These are phyloP conservation scores for Collybiopsis confluens DNA, from an alignment of 768 basidiomycete species.

Conservation along the genomic window DNA sequence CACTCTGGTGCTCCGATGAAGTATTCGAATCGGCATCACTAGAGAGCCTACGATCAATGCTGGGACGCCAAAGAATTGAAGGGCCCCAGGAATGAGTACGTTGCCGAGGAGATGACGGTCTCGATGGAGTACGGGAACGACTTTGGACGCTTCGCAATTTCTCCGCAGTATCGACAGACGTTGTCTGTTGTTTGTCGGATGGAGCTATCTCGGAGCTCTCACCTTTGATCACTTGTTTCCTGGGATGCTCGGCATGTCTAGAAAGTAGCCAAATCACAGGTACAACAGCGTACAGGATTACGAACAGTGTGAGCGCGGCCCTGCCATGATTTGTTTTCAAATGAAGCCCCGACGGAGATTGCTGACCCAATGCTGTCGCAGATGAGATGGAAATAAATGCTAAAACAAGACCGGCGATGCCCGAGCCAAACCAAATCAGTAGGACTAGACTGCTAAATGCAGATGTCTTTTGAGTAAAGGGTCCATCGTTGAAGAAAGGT, in stretches of 20 bases:
- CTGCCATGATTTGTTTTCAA: slow-evolving; percentile 56
- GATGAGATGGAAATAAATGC: slow-evolving; percentile 57
- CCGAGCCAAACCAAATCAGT: slow-evolving; percentile 51
- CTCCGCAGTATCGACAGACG: slow-evolving; percentile 24
- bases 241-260: slow-evolving; percentile 15
- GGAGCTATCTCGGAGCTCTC: slow-evolving; percentile 10
- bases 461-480: slow-evolving; percentile 12
- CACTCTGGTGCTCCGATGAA: slow-evolving; percentile 23
- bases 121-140: slow-evolving; percentile 33
- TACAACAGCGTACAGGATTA: slow-evolving; percentile 52
- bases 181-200: slow-evolving; percentile 10
- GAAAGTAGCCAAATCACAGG: slow-evolving; percentile 37
- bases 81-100: slow-evolving; percentile 49
- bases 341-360: slow-evolving; percentile 22
- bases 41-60: slow-evolving; percentile 41
- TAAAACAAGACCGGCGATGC: slow-evolving; percentile 56
- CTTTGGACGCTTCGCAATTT: slow-evolving; percentile 27
- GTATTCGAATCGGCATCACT: slow-evolving; percentile 42
- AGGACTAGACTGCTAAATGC: slow-evolving; percentile 32
- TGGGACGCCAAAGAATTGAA: slow-evolving; percentile 34
- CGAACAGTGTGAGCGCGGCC: slow-evolving; percentile 62
- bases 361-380: slow-evolving; percentile 27
- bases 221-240: background rate
- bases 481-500: slow-evolving; percentile 16
- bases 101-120: slow-evolving; percentile 39